Evolutionary conservation across 208 protist genomes (phyloP).

Genomic region (Trypanosomatidae sp.): DNA sequence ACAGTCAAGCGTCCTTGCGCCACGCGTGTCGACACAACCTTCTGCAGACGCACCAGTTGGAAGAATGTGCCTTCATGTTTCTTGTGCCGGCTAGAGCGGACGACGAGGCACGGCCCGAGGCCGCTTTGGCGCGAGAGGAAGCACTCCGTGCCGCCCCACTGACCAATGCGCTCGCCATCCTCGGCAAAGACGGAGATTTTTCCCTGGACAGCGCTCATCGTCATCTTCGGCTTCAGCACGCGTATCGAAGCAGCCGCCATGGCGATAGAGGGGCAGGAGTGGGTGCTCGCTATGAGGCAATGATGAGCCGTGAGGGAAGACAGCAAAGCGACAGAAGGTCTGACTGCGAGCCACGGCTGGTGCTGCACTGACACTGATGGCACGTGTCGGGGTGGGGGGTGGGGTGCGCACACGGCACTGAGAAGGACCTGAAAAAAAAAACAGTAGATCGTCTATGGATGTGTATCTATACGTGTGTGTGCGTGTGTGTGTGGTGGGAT

Average conservation of each 20-base stretch:
- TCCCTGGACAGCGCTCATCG: constrained; percentile 56
- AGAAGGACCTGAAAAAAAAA: not conserved
- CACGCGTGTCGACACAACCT: constrained; percentile 52
- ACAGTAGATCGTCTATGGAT: not conserved
- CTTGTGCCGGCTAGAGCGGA: constrained; percentile 64
- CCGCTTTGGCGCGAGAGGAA: constrained; percentile 72
- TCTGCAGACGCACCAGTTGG: constrained; percentile 41
- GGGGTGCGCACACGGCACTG: too few species aligned
- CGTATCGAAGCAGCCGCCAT: constrained; percentile 26
- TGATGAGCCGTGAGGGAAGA: not conserved
- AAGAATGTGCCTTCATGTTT: constrained; percentile 77
- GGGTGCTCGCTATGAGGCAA: not conserved
- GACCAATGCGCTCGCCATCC: constrained; percentile 67
- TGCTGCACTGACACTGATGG: not conserved
- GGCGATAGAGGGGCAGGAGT: not conserved
- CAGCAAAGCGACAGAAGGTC: not conserved
- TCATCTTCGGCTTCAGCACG: constrained; percentile 53
- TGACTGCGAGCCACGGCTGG: not conserved
- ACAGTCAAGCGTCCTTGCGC: constrained; percentile 72
- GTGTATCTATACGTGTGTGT: not conserved
- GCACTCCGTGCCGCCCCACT: constrained; percentile 87
- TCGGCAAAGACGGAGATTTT: constrained; percentile 54
- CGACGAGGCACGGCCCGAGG: constrained; percentile 79
- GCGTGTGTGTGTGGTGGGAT: not conserved
- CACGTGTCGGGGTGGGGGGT: not conserved